These are phyloP conservation scores for Cryptococcus sp. DNA, from an alignment of 1,284 basidiomycete species.

Conservation along the genomic window DNA sequence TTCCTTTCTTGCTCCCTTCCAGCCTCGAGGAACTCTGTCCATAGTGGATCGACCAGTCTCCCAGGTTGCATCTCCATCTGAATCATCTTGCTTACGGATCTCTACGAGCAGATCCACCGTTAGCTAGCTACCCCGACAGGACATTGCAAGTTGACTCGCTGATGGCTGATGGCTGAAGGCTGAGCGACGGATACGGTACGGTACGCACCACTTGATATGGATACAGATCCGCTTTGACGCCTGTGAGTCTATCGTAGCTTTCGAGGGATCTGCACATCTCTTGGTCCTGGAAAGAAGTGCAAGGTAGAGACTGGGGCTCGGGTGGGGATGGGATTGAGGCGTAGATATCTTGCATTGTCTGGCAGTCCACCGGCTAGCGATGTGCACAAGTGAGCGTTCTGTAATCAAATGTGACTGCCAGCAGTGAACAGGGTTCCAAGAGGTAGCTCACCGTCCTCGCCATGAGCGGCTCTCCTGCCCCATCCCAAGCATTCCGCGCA, in stretches of 20 bases:
- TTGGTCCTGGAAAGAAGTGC: slow-evolving; percentile 20
- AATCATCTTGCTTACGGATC: slow-evolving; percentile 40
- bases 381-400: neutral
- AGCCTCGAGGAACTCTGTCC: slow-evolving; percentile 31
- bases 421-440: too few relatives aligned
- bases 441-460: slow-evolving; percentile 13
- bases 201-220: slow-evolving; percentile 45
- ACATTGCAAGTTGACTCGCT: neutral
- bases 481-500: slow-evolving; percentile 6
- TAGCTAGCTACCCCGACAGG: too few relatives aligned
- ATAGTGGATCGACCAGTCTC: slow-evolving; percentile 35
- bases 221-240: slow-evolving; percentile 38
- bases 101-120: slow-evolving; percentile 18
- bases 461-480: slow-evolving; percentile 3
- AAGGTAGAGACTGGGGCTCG: slow-evolving; percentile 17
- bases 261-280: slow-evolving; percentile 27
- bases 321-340: slow-evolving; percentile 34
- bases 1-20: slow-evolving; percentile 15
- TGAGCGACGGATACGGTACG: neutral
- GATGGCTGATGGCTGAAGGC: neutral
- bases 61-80: slow-evolving; percentile 44
- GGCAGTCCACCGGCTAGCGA: slow-evolving; percentile 18
- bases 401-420: neutral
- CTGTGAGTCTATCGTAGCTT: slow-evolving; percentile 32
- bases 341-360: slow-evolving; percentile 37